These are phyloP conservation scores for Tremellales sp. DNA, from an alignment of 1,284 basidiomycete genomes.

Conservation along the genomic window DNA sequence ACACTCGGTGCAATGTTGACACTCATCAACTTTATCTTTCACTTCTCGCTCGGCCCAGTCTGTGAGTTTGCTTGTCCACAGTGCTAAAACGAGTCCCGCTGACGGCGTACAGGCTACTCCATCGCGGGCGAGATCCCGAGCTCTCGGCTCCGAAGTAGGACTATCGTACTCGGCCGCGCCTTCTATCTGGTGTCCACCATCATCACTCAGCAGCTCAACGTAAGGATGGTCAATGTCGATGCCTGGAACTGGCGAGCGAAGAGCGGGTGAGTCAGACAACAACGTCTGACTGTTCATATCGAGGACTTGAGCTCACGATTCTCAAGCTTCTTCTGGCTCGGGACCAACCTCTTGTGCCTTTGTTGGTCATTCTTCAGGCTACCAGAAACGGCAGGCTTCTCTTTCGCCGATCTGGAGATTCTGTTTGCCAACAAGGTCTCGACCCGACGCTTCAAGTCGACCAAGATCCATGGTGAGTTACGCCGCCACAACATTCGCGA, in stretches of 20 bases:
- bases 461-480: background rate
- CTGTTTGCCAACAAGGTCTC: slow-evolving; percentile 19
- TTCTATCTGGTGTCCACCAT: slow-evolving; percentile 41
- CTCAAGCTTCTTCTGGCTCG: slow-evolving; percentile 47
- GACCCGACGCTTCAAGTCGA: slow-evolving; percentile 18
- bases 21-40: slow-evolving; percentile 35
- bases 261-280: too few species aligned
- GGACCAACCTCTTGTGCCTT: slow-evolving; percentile 6
- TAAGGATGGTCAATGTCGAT: slow-evolving; percentile 22
- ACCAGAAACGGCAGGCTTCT: slow-evolving; percentile 43
- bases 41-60: slow-evolving; percentile 21
- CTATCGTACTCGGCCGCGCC: slow-evolving; percentile 50
- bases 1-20: slow-evolving; percentile 1
- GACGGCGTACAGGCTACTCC: slow-evolving; percentile 19
- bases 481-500: background rate
- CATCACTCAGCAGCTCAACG: slow-evolving; percentile 7
- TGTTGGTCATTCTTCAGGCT: slow-evolving; percentile 31
- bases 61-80: slow-evolving; percentile 14
- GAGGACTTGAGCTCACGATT: too few species aligned
- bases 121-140: slow-evolving; percentile 42
- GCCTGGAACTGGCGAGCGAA: slow-evolving; percentile 28
- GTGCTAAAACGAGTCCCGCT: too few species aligned
- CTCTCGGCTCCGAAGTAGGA: slow-evolving; percentile 48
- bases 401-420: slow-evolving; percentile 26
- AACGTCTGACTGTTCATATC: too few species aligned